These are phyloP conservation scores for Phellopilus nigrolimitatus DNA, from an alignment of 1,284 basidiomycete genomes.

Conservation along the genomic window DNA sequence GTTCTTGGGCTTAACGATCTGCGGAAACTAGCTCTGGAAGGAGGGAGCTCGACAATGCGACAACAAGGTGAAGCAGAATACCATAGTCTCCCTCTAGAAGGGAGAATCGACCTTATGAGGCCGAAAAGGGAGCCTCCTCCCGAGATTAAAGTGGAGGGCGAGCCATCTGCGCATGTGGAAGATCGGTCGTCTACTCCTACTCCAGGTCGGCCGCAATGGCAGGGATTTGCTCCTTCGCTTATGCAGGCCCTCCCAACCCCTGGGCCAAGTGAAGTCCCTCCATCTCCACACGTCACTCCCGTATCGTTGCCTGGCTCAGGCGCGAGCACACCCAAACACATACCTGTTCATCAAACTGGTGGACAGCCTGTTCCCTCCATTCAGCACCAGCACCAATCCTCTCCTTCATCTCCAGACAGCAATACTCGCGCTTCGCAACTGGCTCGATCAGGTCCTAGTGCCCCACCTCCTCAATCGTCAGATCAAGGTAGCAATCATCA, in stretches of 20 bases:
- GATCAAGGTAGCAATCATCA: not conserved
- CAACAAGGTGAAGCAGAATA: constrained; percentile 61
- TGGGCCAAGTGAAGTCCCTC: constrained; percentile 47
- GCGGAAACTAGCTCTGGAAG: constrained; percentile 59
- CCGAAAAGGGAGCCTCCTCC: constrained; percentile 41
- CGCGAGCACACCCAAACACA: not conserved
- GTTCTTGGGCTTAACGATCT: constrained; percentile 65
- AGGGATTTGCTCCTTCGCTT: constrained; percentile 25
- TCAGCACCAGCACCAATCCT: too few species aligned
- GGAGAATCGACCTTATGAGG: constrained; percentile 79
- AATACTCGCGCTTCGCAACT: too few species aligned
- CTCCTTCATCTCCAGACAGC: too few species aligned
- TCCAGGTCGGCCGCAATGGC: constrained; percentile 23
- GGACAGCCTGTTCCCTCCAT: too few species aligned
- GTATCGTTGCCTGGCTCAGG: constrained; percentile 5
- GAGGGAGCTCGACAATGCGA: constrained; percentile 34
- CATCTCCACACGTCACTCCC: constrained; percentile 35
- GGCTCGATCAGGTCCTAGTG: too few species aligned
- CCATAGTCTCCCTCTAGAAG: constrained; percentile 75
- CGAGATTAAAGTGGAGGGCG: constrained; percentile 19
- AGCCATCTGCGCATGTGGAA: constrained; percentile 12
- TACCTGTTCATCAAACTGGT: not conserved
- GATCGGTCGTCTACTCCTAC: constrained; percentile 27
- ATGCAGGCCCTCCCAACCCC: constrained; percentile 50
- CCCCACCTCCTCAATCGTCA: not conserved